Evolutionary conservation across 1,139 yeast genomes (phyloP), one percentile per base, ranked within the genome.

Genomic region (Pichia cactophila): DNA sequence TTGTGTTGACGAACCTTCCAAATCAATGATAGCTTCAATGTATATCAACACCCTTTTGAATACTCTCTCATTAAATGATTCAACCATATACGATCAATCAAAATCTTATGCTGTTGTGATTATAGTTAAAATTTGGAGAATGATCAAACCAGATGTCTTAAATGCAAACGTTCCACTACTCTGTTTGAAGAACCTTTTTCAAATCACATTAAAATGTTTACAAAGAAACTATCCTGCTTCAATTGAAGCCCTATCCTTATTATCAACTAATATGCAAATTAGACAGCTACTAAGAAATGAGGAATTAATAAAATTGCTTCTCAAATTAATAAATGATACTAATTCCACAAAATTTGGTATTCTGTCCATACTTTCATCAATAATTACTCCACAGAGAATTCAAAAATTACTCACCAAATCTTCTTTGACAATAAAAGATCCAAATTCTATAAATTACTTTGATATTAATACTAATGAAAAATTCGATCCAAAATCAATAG

Each of bases 181-280:
- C 3, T 52, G 62, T 0, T 51, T 68, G 23, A 55, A 58, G 5
- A 54, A 58, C 14, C 46, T 72, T 20, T 59, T 59, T 14, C 58
- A 61, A 16, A 55, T 58, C 4, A 45, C 63, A 12, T 49, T 62
- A 2, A 47, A 56, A 2, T 61, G 62, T 45, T 44, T 69, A 12
- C 46, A 52, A 9, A 26, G 17, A 2, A 26, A 43, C n/a, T 47
- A 48, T 2, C 47, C 45, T 26, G 52, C 51, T 12, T 48, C 56
- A 1, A 53, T 56, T 37, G 82, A 77, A 61, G 75, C 77, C 0
- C 57, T 77, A 44, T 77, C 80, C 16, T 75, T 74, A 50, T 57
- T 77, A 26, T 68, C 77, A 1, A 63, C 76, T 37, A 72, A 69
- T 48, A 55, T 65, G 23, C 53, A 62, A 10, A 59, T 72, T 4